Conservation (phyloP, 306 rosid species). For the Ochetophila trinervis region DNA sequence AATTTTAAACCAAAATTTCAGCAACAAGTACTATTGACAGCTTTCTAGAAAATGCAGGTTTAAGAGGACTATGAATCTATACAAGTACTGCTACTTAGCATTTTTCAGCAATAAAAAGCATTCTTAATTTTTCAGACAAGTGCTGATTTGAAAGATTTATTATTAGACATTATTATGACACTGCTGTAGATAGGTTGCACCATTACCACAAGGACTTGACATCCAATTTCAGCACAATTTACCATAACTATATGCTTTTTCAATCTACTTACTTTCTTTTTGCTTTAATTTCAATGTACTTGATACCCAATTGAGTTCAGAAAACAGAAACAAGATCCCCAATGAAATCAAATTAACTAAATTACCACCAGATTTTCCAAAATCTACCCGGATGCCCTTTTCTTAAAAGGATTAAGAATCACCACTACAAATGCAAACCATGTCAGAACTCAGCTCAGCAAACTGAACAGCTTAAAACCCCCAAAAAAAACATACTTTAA, state of each 20-base stretch:
- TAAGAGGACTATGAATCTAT: too few species aligned
- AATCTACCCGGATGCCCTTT: slow-evolving; percentile 16
- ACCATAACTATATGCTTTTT: slow-evolving; percentile 3
- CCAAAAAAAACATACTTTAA: neutral
- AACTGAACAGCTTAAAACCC: slow-evolving; percentile 17
- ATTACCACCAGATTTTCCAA: neutral
- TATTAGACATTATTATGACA: slow-evolving; percentile 8
- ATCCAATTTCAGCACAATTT: slow-evolving; percentile 12
- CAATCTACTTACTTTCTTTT: too few species aligned
- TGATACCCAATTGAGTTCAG: slow-evolving; percentile 13
- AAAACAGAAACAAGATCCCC: slow-evolving; percentile 2
- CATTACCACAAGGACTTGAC: neutral
- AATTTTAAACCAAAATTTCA: slow-evolving; percentile 11
- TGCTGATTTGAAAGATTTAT: slow-evolving; percentile 12
- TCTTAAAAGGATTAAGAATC: neutral
- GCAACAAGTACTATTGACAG: neutral
- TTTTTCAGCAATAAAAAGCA: neutral
- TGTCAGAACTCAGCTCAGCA: slow-evolving; percentile 10
- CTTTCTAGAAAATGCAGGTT: neutral
- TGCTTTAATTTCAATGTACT: neutral
- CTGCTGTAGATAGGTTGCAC: slow-evolving; percentile 8
- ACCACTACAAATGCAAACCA: neutral
- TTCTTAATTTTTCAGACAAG: slow-evolving; percentile 8
- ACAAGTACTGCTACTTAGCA: too few species aligned
- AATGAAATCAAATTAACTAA: slow-evolving; percentile 2